Evolutionary conservation across 257 asterid genomes (phyloP), one percentile per base, ranked within the genome.

Genomic region (Handroanthus guayacan): DNA sequence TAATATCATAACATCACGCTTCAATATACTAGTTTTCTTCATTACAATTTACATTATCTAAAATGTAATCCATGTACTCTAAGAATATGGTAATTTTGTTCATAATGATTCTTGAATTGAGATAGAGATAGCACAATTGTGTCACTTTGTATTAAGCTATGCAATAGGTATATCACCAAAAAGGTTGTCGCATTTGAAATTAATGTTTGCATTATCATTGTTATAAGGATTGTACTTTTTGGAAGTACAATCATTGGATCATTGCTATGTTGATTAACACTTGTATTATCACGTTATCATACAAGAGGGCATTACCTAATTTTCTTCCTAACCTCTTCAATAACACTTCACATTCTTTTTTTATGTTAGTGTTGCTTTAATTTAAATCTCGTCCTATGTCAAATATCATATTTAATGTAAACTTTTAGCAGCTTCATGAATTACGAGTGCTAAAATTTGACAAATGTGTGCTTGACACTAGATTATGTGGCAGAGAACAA

Each of bases 181-280:
- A 44, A 7, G 12, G 12, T 4, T 39, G 75, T 47, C n/a, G 4
- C 39, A 7, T 18, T 55, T 55, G 62, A 55, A 2, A 55, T 55
- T 55, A 6, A 55, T 55, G 62, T 6, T 17, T 9, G 31, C 62
- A 55, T 55, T 55, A 55, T 52, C 36, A 55, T 71, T 71, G 44
- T 17, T 52, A 56, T 71, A 56, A 56, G 54, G 44, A 71, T 71
- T 71, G 31, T 25, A 25, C 31, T 25, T 25, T 25, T 25, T 25
- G 31, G 31, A 25, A 25, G 31, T 25, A 25, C 1, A 25, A 25
- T 25, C 31, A 25, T 25, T 25, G 31, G 31, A 25, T 25, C 31
- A 25, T 25, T 25, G 31, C 31, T 25, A n/a, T 25, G 31, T 25
- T 25, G 31, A 25, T 25, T 25, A 25, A 25, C 31, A 25, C 31